These are phyloP conservation scores for Cnidoscolus chayamansa DNA, from an alignment of 441 rosid species.

Conservation along the genomic window DNA sequence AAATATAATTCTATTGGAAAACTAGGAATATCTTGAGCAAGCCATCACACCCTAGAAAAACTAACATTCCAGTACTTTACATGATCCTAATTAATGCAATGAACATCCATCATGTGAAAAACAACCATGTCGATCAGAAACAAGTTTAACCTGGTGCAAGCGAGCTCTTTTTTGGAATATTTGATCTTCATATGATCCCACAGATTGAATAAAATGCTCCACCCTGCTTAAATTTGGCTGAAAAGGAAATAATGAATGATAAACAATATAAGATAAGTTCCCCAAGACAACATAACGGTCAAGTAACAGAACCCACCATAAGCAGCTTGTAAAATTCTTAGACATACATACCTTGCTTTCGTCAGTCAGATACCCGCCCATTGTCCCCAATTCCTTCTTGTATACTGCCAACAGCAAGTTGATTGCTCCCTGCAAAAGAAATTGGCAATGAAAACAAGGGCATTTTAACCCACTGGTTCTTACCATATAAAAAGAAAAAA, in stretches of 20 bases:
- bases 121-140: neutral
- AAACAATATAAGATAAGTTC: slow-evolving; percentile 18
- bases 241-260: neutral
- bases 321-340: slow-evolving; percentile 15
- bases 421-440: slow-evolving; percentile 76
- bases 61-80: neutral
- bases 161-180: slow-evolving; percentile 87
- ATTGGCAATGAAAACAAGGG: slow-evolving; percentile 9
- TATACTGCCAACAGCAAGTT: slow-evolving; percentile 80
- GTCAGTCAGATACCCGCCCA: slow-evolving; percentile 70
- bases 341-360: slow-evolving; percentile 59
- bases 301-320: neutral
- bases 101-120: neutral
- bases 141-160: slow-evolving; percentile 53
- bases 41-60: neutral
- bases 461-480: neutral
- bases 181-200: slow-evolving; percentile 77
- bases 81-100: neutral
- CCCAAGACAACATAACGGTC: slow-evolving; percentile 12
- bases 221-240: slow-evolving; percentile 75
- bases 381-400: slow-evolving; percentile 65
- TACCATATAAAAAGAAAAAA: neutral
- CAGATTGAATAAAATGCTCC: slow-evolving; percentile 85
- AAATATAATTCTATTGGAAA: neutral
- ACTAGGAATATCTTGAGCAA: neutral